Base-by-base conservation (phyloP, 2,329 filamentous ascomycete species). In the Aspergillus sp. region DNA sequence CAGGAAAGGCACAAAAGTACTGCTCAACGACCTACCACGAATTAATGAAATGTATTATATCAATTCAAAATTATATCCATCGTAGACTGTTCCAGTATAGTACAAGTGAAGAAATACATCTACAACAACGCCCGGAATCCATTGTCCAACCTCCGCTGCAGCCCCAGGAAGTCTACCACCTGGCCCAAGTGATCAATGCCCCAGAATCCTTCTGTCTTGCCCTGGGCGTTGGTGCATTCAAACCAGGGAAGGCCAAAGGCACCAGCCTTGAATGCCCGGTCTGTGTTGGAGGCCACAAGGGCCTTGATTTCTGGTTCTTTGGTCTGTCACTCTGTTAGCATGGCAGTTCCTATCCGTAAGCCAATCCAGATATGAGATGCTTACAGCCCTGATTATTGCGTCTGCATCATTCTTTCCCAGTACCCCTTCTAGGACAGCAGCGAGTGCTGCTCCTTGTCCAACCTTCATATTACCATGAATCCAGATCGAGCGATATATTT, bases 241-340 rank as follows among this genome's bases (percentile, higher is more conserved):
- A 81, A 78, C 74, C 77, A 83, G 2, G 80, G 80, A 42, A 83
- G 54, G 2, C 80, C 80, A 66, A 84, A 84, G 1, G 76, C 77
- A 1, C 78, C 80, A 26, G 73, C 68, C 26, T 64, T 61, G 26
- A 82, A 66, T 1, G 78, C 75, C 40, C 58, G 50, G 10, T 79
- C 68, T 1, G 77, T 81, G 45, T 78, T 79, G 26, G 62, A 62
- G 5, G 48, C 54, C 52, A 83, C 53, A 28, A 55, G 46, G 12
- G 66, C 60, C 62, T 81, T 81, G 33, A 68, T 66, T 35, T 74
- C 70, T 5, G 56, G 45, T n/a, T 58, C 48, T 11, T 43, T 51
- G 36, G 53, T 50, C 57, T 64, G 44, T 40, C 33, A 11, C 44
- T 8, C n/a, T 32, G 8, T 32, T 32, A 8, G n/a, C 9, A 10